A percentile compares a stretch with the other conserved stretches of the same genome.
These are phyloP conservation scores for Draba incana DNA, from an alignment of 345 rosid genomes.

Conservation along the genomic window DNA sequence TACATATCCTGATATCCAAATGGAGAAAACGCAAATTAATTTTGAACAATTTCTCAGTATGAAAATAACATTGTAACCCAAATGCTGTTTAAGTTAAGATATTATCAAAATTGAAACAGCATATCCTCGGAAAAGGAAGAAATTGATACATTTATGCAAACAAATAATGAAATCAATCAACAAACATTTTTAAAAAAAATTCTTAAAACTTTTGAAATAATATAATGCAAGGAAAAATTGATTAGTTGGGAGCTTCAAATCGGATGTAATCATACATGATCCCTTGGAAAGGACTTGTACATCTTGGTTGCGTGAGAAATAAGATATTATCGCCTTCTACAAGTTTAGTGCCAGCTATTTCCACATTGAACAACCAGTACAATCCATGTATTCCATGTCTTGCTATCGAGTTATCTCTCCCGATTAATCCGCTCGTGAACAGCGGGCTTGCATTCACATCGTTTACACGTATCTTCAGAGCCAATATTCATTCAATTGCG, in stretches of 20 bases:
- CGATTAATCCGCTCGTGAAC: constrained; percentile 72
- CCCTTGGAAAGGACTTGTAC: constrained; percentile 68
- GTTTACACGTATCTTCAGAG: constrained; percentile 62
- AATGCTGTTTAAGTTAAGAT: not conserved
- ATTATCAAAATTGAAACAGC: not conserved
- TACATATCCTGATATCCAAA: not conserved
- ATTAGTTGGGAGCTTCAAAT: constrained; percentile 64
- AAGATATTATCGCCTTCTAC: constrained; percentile 64
- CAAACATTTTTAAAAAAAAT: constrained; percentile 2
- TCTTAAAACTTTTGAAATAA: constrained; percentile 15
- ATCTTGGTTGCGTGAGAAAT: constrained; percentile 62
- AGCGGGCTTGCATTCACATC: constrained; percentile 49
- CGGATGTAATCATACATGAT: constrained; percentile 91
- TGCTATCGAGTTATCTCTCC: constrained; percentile 83
- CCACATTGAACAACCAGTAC: constrained; percentile 68
- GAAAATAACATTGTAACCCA: not conserved
- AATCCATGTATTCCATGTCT: constrained; percentile 95
- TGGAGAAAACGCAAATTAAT: not conserved
- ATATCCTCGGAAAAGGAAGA: not conserved
- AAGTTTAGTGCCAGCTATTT: constrained; percentile 51
- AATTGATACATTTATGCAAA: not conserved
- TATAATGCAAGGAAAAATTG: constrained; percentile 20
- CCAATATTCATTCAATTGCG: constrained; percentile 14
- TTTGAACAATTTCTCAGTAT: no score
- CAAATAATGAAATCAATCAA: not conserved